These are phyloP conservation scores for Nematodospora valgi DNA, from an alignment of 805 yeast genomes.

Conservation along the genomic window DNA sequence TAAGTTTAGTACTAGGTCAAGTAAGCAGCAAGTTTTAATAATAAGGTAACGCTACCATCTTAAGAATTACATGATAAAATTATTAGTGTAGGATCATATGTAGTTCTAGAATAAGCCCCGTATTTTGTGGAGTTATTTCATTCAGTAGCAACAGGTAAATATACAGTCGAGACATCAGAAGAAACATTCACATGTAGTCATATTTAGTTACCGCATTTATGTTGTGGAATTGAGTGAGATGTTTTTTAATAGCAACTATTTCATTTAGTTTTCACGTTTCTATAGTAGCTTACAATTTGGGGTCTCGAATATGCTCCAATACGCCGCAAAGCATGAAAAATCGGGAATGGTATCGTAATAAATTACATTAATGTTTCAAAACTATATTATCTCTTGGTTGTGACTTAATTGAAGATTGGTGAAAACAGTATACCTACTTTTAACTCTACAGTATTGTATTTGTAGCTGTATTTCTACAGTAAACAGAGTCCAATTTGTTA, in stretches of 20 bases:
- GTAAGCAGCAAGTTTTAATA: too few relatives aligned
- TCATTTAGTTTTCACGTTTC: constrained; percentile 39
- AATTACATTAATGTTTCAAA: constrained; percentile 26
- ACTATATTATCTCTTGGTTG: constrained; percentile 28
- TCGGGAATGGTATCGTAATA: constrained; percentile 36
- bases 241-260: constrained; percentile 35
- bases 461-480: not conserved
- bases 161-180: constrained; percentile 25
- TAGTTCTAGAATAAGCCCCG: constrained; percentile 22
- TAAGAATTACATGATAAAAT: constrained; percentile 32
- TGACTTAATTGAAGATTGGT: constrained; percentile 33
- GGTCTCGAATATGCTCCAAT: constrained; percentile 36
- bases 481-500: not conserved
- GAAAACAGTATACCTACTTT: constrained; percentile 29
- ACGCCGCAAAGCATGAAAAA: constrained; percentile 22
- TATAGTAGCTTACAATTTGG: constrained; percentile 40
- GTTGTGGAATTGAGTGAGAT: constrained; percentile 28
- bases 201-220: constrained; percentile 36
- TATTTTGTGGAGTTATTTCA: constrained; percentile 24
- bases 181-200: constrained; percentile 42
- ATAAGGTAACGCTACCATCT: too few relatives aligned
- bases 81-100: constrained; percentile 31
- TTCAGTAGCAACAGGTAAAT: constrained; percentile 33
- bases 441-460: constrained; percentile 8
- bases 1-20: too few relatives aligned